phyloP scores from a whole-genome alignment of 306 rosid genomes.

The Bauhinia variegata region DNA sequence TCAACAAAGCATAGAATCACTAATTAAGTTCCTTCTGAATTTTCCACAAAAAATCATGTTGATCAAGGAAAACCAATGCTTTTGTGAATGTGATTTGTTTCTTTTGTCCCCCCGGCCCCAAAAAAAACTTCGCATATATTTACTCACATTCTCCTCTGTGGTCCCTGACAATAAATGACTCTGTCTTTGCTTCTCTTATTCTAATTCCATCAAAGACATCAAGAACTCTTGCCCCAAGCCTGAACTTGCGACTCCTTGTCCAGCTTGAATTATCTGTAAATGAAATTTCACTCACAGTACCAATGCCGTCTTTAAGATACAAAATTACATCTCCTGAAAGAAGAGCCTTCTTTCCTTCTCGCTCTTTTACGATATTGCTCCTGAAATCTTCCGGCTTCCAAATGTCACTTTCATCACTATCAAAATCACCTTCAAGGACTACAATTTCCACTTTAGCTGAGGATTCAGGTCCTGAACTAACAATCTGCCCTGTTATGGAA shows the following conservation, averaged over 20 bases:
- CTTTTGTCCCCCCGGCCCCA: slow-evolving; percentile 4
- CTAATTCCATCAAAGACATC: slow-evolving; percentile 68
- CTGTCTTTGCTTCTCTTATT: slow-evolving; percentile 88
- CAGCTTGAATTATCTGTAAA: slow-evolving; percentile 98
- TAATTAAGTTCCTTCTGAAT: neutral
- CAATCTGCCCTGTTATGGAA: slow-evolving; percentile 55
- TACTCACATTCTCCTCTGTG: slow-evolving; percentile 98
- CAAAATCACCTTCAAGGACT: slow-evolving; percentile 98
- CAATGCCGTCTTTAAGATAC: slow-evolving; percentile 80
- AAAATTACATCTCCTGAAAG: slow-evolving; percentile 83
- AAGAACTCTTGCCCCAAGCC: slow-evolving; percentile 87
- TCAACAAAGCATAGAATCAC: slow-evolving; percentile 3
- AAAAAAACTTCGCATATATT: slow-evolving; percentile 29
- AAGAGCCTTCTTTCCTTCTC: slow-evolving; percentile 95
- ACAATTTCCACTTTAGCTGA: slow-evolving; percentile 88
- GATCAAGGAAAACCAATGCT: slow-evolving; percentile 2
- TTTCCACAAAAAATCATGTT: slow-evolving; percentile 9
- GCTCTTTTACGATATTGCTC: slow-evolving; percentile 85
- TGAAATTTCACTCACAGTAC: slow-evolving; percentile 78
- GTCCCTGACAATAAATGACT: slow-evolving; percentile 89
- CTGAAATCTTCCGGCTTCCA: slow-evolving; percentile 85
- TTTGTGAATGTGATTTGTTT: neutral
- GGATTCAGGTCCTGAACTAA: slow-evolving; percentile 76
- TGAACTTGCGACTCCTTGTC: slow-evolving; percentile 96
- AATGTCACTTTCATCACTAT: slow-evolving; percentile 72